phyloP scores from a whole-genome alignment of 169 alveolate species.

The Sarcocystis neurona region DNA sequence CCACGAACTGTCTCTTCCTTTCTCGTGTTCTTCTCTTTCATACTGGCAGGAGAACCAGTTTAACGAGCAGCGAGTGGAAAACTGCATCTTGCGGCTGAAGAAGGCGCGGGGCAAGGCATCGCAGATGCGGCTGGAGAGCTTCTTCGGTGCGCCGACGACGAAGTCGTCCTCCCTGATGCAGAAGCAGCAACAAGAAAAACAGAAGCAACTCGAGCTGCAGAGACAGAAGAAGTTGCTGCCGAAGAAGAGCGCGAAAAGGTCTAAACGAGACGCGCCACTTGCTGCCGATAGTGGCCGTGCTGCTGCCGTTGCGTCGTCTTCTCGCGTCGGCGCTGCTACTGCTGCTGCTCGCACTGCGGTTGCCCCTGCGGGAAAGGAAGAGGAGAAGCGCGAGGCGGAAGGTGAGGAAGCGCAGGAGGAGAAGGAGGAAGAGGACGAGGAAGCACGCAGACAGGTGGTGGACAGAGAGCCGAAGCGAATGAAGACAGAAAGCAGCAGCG shows the following conservation, averaged over 20 bases:
- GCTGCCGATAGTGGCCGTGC: no score
- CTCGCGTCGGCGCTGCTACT: no score
- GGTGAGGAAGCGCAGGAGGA: neutral
- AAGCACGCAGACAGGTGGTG: neutral
- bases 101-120: slow-evolving; percentile 39
- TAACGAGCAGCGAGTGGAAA: slow-evolving; percentile 45
- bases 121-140: slow-evolving; percentile 40
- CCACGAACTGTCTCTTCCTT: no score
- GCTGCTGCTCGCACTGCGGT: no score
- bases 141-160: slow-evolving; percentile 22
- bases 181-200: slow-evolving; percentile 32
- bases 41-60: slow-evolving; percentile 34
- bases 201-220: slow-evolving; percentile 11
- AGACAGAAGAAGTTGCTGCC: neutral
- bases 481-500: neutral
- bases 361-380: no score
- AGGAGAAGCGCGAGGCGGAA: neutral
- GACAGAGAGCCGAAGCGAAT: neutral
- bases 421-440: neutral
- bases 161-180: slow-evolving; percentile 37
- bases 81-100: slow-evolving; percentile 29
- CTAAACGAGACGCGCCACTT: neutral
- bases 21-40: no score
- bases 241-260: neutral
- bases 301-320: no score